Evolutionary conservation across 495 filamentous ascomycete genomes (phyloP).

Genomic region (Halenospora varia): DNA sequence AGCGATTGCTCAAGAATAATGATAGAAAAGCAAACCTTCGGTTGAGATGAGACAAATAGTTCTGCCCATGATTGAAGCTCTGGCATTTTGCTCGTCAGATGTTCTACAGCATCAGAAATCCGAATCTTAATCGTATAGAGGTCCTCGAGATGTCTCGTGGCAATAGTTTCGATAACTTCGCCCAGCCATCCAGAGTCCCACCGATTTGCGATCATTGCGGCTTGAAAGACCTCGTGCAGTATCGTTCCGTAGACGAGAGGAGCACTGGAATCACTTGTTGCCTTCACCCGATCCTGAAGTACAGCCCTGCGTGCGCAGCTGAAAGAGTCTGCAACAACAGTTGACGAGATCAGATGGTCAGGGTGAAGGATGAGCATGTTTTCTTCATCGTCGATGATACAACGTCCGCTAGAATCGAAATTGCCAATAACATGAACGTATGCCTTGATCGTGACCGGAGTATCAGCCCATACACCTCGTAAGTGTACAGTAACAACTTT

Average conservation of each 20-base stretch:
- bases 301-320: slow-evolving; percentile 84
- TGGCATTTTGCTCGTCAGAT: slow-evolving; percentile 73
- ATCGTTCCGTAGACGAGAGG: slow-evolving; percentile 85
- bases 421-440: slow-evolving; percentile 84
- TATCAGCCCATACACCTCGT: slow-evolving; percentile 80
- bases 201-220: slow-evolving; percentile 75
- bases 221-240: slow-evolving; percentile 91
- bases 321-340: slow-evolving; percentile 90
- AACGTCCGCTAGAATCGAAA: slow-evolving; percentile 57
- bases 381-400: slow-evolving; percentile 66
- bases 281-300: slow-evolving; percentile 89
- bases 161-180: slow-evolving; percentile 57
- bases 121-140: slow-evolving; percentile 79
- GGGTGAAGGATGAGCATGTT: slow-evolving; percentile 93
- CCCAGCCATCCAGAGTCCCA: slow-evolving; percentile 70
- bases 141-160: slow-evolving; percentile 73
- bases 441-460: slow-evolving; percentile 64
- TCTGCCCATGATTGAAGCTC: slow-evolving; percentile 80
- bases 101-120: slow-evolving; percentile 63
- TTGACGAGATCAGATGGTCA: slow-evolving; percentile 91
- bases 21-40: slow-evolving; percentile 50
- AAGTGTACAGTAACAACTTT: slow-evolving; percentile 65
- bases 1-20: slow-evolving; percentile 10
- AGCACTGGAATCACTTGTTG: slow-evolving; percentile 68
- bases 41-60: slow-evolving; percentile 67